Conservation (phyloP, 2,329 filamentous ascomycete species). For the Neodidymelliopsis sp. region DNA sequence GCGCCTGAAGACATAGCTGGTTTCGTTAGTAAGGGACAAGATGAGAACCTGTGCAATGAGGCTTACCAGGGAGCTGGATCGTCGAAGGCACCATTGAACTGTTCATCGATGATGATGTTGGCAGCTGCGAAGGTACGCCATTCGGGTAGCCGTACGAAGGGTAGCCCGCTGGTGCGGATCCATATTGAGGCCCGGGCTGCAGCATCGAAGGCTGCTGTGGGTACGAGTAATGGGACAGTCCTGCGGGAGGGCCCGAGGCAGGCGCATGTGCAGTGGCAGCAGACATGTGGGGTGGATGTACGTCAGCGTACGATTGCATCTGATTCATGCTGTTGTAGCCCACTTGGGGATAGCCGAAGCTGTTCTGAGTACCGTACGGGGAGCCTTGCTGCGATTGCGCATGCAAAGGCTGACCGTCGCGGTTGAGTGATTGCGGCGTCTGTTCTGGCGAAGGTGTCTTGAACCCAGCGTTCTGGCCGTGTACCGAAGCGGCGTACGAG, state of each 20-base stretch:
- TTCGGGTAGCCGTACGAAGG: conserved; percentile 77
- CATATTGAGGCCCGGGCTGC: conserved; percentile 76
- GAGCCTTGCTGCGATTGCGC: conserved; percentile 50
- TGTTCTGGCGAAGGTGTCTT: conserved; percentile 81
- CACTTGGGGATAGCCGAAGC: conserved; percentile 47
- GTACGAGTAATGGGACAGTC: conserved; percentile 78
- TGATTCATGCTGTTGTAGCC: conserved; percentile 77
- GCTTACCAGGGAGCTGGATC: conserved; percentile 66
- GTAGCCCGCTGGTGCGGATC: conserved; percentile 65
- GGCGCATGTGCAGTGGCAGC: conserved; percentile 76
- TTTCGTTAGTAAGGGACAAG: conserved; percentile 13
- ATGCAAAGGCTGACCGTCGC: conserved; percentile 47
- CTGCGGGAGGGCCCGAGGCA: conserved; percentile 77
- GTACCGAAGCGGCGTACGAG: conserved; percentile 63
- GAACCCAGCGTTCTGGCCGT: conserved; percentile 63
- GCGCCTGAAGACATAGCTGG: conserved; percentile 46
- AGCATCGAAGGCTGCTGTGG: conserved; percentile 73
- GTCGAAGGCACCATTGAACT: conserved; percentile 72
- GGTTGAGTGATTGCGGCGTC: conserved; percentile 55
- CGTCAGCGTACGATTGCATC: conserved; percentile 83
- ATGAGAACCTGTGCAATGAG: background rate
- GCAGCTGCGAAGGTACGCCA: conserved; percentile 77
- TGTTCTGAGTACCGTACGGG: conserved; percentile 50
- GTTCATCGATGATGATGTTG: conserved; percentile 74
- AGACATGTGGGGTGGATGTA: conserved; percentile 78